phyloP scores from a whole-genome alignment of 2,329 filamentous ascomycete species.

The Cladophialophora bantiana region DNA sequence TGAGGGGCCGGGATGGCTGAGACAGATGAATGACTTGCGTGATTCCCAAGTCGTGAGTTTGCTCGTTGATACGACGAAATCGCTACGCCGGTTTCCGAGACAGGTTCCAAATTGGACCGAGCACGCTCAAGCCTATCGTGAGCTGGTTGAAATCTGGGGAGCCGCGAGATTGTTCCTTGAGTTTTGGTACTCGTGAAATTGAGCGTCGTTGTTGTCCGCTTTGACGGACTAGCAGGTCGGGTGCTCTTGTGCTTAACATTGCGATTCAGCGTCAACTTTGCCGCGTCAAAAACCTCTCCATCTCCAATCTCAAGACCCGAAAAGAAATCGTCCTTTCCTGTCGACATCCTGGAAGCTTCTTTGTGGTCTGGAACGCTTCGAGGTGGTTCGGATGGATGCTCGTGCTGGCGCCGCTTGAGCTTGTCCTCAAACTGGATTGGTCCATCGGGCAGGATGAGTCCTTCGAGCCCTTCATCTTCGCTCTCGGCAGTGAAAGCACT shows the following conservation, averaged over 20 bases:
- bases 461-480: constrained; percentile 89
- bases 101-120: constrained; percentile 82
- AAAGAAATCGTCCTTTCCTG: constrained; percentile 75
- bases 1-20: constrained; percentile 66
- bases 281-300: constrained; percentile 79
- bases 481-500: constrained; percentile 92
- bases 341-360: constrained; percentile 41
- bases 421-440: constrained; percentile 83
- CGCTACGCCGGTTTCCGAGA: constrained; percentile 85
- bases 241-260: constrained; percentile 87
- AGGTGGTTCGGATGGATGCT: constrained; percentile 47
- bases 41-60: constrained; percentile 69
- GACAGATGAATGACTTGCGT: constrained; percentile 73
- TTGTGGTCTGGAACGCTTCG: constrained; percentile 47
- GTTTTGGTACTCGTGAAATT: constrained; percentile 86
- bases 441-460: constrained; percentile 82
- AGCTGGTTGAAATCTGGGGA: constrained; percentile 69
- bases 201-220: constrained; percentile 76
- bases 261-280: constrained; percentile 83
- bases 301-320: constrained; percentile 86
- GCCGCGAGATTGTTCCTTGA: constrained; percentile 66
- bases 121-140: constrained; percentile 71
- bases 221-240: constrained; percentile 68
- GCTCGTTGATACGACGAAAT: constrained; percentile 68
- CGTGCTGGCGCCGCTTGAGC: constrained; percentile 72